Base-by-base conservation (phyloP, 768 basidiomycete species). In the Cystobasidium ongulense region DNA sequence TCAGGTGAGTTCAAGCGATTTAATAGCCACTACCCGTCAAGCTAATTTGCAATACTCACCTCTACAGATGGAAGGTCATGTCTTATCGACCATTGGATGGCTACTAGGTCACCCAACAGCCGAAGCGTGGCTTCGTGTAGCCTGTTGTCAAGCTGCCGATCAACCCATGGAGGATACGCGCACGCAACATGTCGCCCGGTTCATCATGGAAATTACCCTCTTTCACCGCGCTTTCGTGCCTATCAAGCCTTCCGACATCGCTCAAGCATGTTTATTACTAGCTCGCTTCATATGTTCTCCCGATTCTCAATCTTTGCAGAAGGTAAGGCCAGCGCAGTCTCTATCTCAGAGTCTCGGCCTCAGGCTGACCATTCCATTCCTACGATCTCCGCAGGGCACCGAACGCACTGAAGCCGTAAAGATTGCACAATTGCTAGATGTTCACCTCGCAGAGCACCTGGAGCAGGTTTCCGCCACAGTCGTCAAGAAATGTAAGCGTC, bases 131-230 rank as follows among this genome's bases (percentile, higher is more conserved):
- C 86, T 99, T 29, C 86, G 96, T 67, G 83, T 84, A 59, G 79
- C 81, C 52, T 82, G 82, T 75, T 80, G 80, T 70, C 83, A 82
- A 41, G 77, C 76, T 74, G 63, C 87, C 65, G 25, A 23, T 21
- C 85, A 89, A 38, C 84, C 83, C 80, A 80, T 87, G 75, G 96
- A 97, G 81, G 92, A 95, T 72, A 84, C 88, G 64, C 91, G 90
- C 82, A 90, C 95, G 4, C 92, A 96, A 79, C 90, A 96, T 79
- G 89, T 98, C 76, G 92, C 96, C 1, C 88, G 96, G 62, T 99
- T 98, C 84, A 82, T 98, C 81, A 99, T 99, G 96, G 96, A 99
- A 82, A 92, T 97, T 79, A 97, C 96, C 35, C 87, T 99, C 64
- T 98, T 97, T 84, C 90, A 97, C 82, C 88, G 92, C 73, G 96